Evolutionary conservation across 805 yeast genomes (phyloP), one percentile per base, ranked within the genome.

Genomic region (Jamesozyma jinghongensis): DNA sequence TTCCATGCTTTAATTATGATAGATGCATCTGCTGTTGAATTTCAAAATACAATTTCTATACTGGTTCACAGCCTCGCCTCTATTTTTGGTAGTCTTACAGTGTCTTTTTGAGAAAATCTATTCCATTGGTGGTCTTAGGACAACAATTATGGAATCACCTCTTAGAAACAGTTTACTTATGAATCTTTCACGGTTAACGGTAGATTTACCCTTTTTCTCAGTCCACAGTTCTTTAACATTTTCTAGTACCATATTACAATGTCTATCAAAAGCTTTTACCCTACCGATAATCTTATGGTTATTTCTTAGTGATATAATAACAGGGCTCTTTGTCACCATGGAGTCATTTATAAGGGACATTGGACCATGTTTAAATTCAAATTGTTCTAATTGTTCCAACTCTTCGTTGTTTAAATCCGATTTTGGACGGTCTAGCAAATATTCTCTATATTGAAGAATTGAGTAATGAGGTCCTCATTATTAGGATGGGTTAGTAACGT

Each of bases 221-320:
- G 78, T 76, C 50, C 77, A 68, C 37, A 82, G 68, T 57, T 92
- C 98, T 59, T 84, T 86, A 28, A 90, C 97, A 53, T 87, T 85
- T 55, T 85, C 95, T 44, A 92, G 67, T 8, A 92, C 81, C 83
- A 92, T 76, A 62, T 92, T 92, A 47, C 95, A 82, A 63, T 92
- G 99, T 57, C 95, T 79, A 60, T 92, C 99, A 61, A 87, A 92
- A 0, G 97, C 97, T 56, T 84, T 84, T 38, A 92, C 92, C 49
- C 85, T 77, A 2, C 88, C 95, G 25, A 92, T 73, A 32, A 92
- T 70, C 63, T 92, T 92, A 58, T 88, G 96, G 61, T 90, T 88
- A 61, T 92, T 92, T 56, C 99, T 74, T 45, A 94, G 75, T 17
- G 95, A 85, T 45, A 92, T 83, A 43, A 92, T 74, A 4, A 92